These are phyloP conservation scores for Sugiyamaella paludigena DNA, from an alignment of 1,139 yeast species.

Conservation along the genomic window DNA sequence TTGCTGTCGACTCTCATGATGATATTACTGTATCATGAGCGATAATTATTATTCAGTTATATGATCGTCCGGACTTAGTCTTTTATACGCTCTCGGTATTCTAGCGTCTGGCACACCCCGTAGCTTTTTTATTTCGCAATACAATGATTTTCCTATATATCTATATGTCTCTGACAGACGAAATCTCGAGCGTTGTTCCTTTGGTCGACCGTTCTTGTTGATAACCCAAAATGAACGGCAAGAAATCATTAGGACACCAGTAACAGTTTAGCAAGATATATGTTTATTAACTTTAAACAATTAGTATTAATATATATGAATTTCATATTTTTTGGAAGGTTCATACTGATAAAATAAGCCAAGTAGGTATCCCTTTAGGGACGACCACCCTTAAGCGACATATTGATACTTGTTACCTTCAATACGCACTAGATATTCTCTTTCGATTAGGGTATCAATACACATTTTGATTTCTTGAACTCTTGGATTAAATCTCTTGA, in stretches of 20 bases:
- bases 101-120: no score
- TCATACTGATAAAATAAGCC: neutral
- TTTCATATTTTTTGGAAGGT: no score
- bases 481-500: constrained; percentile 79
- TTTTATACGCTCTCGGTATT: no score
- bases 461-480: constrained; percentile 84
- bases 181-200: no score
- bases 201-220: no score
- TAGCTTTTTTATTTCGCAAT: no score
- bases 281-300: neutral
- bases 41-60: neutral
- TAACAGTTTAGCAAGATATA: neutral
- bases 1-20: constrained; percentile 31
- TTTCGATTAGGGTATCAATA: constrained; percentile 80
- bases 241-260: no score
- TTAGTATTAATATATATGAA: neutral
- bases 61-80: no score
- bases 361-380: neutral
- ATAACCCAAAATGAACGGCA: no score
- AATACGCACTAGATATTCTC: constrained; percentile 76
- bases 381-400: constrained; percentile 50
- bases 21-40: constrained; percentile 24
- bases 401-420: constrained; percentile 78
- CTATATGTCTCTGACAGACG: no score
- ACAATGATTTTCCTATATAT: no score